Base-by-base conservation (phyloP, 495 filamentous ascomycete genomes). In the Hypomontagnella submonticulosa region DNA sequence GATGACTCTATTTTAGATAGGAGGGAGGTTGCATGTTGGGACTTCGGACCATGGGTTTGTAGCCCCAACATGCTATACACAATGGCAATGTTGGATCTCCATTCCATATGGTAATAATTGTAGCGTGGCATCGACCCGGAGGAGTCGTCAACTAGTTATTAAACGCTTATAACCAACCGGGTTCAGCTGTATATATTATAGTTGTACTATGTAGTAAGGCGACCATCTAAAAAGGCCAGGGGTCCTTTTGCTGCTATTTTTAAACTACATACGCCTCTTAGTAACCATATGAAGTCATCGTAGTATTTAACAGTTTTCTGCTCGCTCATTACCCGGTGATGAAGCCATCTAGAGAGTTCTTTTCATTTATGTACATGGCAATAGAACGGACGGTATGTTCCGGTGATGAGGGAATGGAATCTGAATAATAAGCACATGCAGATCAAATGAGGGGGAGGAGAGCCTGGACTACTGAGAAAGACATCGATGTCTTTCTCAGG, bases 261-360 rank as follows among this genome's bases (percentile, higher is more conserved):
- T 66, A 66, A 55, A 34, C 20, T 43, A 41, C 40, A 54, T 57
- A 44, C 34, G 40, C 40, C 18, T 46, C 20, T 18, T 43, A 27
- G 18, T 53, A 8, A 30, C 15, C 7, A 37, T 51, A 20, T 47
- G 58, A 48, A 19, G 43, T 41, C 20, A n/a, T 58, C 20, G 20
- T 27, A 49, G 30, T 30, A 36, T 37, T 19, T 11, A 11, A 27
- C 23, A 27, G 6, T 12, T 20, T 37, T 44, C 9, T 2, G 3
- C 6, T 34, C 30, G n/a, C 33, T 50, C 33, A 57, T 66, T 66
- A 61, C 11, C 63, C 47, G 61, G 53, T 4, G 11, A 50, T 38
- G 12, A 13, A 32, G 40, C n/a, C 11, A 16, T 50, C 42, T 50
- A 42, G 43, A 42, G 19, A 32, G 23, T 42, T 63, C 43, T 56